Conservation (phyloP, 1,284 basidiomycete genomes). For the Termitomyces sp. region DNA sequence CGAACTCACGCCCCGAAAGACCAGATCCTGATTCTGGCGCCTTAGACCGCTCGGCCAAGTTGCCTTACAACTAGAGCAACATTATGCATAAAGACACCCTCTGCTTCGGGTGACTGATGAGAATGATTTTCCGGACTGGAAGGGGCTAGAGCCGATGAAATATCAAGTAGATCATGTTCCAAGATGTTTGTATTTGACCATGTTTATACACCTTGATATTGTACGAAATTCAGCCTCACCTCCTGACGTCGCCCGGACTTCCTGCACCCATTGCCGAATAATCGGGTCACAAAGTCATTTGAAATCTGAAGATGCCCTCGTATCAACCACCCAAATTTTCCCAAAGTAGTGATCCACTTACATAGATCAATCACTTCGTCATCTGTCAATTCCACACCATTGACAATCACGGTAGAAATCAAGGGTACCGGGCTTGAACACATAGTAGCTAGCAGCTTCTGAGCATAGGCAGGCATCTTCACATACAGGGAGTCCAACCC, state of each 20-base stretch:
- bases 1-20: conserved; percentile 14
- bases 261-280: no score
- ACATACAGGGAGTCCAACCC: background rate
- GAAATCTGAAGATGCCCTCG: background rate
- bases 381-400: background rate
- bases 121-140: no score
- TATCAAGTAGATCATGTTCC: no score
- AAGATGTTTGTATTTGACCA: no score
- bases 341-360: background rate
- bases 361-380: background rate
- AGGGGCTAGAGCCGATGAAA: no score
- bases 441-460: background rate
- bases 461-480: background rate
- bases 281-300: background rate
- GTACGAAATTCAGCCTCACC: no score
- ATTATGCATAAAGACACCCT: no score
- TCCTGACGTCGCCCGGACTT: no score
- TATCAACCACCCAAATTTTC: background rate
- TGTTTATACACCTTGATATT: no score
- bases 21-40: conserved; percentile 70
- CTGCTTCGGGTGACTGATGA: no score
- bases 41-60: conserved; percentile 79
- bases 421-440: background rate
- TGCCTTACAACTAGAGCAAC: no score
- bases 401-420: background rate